Percentiles rank a stretch among this genome's conserved stretches.
Evolutionary conservation across 306 rosid genomes (phyloP).

Genomic region (Prunus fruticosa): DNA sequence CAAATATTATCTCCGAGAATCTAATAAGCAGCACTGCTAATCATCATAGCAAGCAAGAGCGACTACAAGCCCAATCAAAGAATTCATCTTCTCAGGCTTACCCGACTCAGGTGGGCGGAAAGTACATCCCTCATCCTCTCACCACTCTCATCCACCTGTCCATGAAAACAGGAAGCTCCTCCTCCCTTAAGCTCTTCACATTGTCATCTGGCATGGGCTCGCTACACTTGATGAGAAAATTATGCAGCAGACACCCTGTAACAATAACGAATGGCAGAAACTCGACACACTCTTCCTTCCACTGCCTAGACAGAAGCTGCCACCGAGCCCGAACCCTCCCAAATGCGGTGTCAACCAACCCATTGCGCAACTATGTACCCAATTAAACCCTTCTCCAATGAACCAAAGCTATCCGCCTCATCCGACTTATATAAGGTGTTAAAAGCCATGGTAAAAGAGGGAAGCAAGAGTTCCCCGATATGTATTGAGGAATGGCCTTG

Average conservation of each 20-base stretch:
- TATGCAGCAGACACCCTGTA: slow-evolving; percentile 72
- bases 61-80: slow-evolving; percentile 1
- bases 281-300: slow-evolving; percentile 68
- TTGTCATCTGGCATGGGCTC: slow-evolving; percentile 40
- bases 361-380: slow-evolving; percentile 51
- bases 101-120: slow-evolving; percentile 65
- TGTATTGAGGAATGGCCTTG: slow-evolving; percentile 57
- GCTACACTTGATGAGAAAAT: slow-evolving; percentile 61
- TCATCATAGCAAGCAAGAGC: background rate
- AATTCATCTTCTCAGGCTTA: slow-evolving; percentile 51
- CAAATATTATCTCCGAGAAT: background rate
- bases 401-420: slow-evolving; percentile 54
- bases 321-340: slow-evolving; percentile 49
- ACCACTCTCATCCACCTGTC: slow-evolving; percentile 54
- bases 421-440: slow-evolving; percentile 59
- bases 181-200: slow-evolving; percentile 21
- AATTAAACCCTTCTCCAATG: slow-evolving; percentile 48
- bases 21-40: background rate
- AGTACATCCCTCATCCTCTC: slow-evolving; percentile 59
- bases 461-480: slow-evolving; percentile 71
- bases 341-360: slow-evolving; percentile 51
- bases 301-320: slow-evolving; percentile 60
- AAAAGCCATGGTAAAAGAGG: slow-evolving; percentile 82
- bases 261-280: slow-evolving; percentile 67
- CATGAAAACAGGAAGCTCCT: slow-evolving; percentile 39